A percentile compares a stretch with the other conserved stretches of the same genome.
These are phyloP conservation scores for Lentinus brumalis DNA, from an alignment of 768 basidiomycete species.

Conservation along the genomic window DNA sequence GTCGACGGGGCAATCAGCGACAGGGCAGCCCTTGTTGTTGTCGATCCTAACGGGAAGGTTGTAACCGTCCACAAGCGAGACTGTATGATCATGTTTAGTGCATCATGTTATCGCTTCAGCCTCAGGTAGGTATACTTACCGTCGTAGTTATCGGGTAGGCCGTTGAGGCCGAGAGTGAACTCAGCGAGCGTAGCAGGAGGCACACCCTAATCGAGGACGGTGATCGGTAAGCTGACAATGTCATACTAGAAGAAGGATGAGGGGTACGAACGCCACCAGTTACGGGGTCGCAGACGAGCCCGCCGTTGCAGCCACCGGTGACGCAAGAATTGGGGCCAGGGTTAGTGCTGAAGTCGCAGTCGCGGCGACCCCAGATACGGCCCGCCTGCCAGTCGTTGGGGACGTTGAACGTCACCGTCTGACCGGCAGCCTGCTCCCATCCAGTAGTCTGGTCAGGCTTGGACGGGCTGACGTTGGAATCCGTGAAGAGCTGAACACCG, in stretches of 20 bases:
- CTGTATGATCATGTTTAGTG: slow-evolving; percentile 3
- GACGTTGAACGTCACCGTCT: slow-evolving; percentile 19
- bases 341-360: slow-evolving; percentile 38
- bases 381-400: slow-evolving; percentile 43
- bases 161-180: slow-evolving; percentile 34
- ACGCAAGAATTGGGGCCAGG: slow-evolving; percentile 35
- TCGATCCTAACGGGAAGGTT: slow-evolving; percentile 37
- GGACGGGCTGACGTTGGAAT: slow-evolving; percentile 23
- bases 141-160: slow-evolving; percentile 36
- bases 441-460: not conserved
- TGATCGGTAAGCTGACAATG: not conserved
- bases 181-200: slow-evolving; percentile 39
- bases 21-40: slow-evolving; percentile 34
- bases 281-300: slow-evolving; percentile 35
- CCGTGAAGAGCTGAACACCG: slow-evolving; percentile 32
- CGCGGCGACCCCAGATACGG: slow-evolving; percentile 42
- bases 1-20: slow-evolving; percentile 40
- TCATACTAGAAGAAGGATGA: not conserved
- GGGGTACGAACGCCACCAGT: slow-evolving; percentile 23
- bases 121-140: slow-evolving; percentile 15
- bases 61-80: slow-evolving; percentile 36
- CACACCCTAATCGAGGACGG: slow-evolving; percentile 27
- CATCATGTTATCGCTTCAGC: not conserved
- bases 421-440: not conserved
- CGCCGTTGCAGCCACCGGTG: slow-evolving; percentile 43